Evolutionary conservation across 2,329 filamentous ascomycete species (phyloP), one percentile per base, ranked within the genome.

Genomic region (Clonostachys rosea): DNA sequence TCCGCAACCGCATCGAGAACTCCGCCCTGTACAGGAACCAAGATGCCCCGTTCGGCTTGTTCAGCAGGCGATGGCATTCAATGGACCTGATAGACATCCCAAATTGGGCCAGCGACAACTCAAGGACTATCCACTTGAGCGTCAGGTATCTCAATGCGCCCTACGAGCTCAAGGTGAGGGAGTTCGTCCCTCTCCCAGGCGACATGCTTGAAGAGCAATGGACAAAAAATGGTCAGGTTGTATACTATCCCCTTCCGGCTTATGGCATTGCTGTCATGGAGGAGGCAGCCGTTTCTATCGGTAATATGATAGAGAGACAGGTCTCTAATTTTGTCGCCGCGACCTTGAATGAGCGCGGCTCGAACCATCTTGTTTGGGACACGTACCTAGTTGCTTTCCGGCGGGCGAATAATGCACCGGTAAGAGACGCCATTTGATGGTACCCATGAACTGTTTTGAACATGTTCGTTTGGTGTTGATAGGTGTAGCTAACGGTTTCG

Each of bases 51-150:
- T 47, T 45, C 39, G 33, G 42, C 18, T 33, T 45, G 12, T 50
- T 47, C 16, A 47, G 36, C 16, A n/a, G 41, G 44, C 30, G 51
- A 30, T 49, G 49, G 47, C 14, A 47, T 12, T 40, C 45, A 5
- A 53, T 53, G 49, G 49, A 51, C 12, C 17, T 50, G 10, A 41
- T 49, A n/a, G 47, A 51, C 34, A 48, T 53, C 14, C 30, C 34
- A 36, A 41, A 44, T 17, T 53, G 51, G 51, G 51, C 41, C 7
- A 45, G 40, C 7, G 16, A 37, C 12, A 46, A 51, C 14, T 20
- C 37, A 17, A 43, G 10, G 20, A 47, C 20, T 20, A 47, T 53
- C 8, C 6, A 43, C 5, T 44, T 39, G 13, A 17, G 14, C 36
- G 14, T 14, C 16, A 17, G 13, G 36, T 14, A 14, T 14, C 13